A percentile compares a stretch with the other conserved stretches of the same genome.
Evolutionary conservation across 805 yeast genomes (phyloP).

Genomic region (Candida caryicola): DNA sequence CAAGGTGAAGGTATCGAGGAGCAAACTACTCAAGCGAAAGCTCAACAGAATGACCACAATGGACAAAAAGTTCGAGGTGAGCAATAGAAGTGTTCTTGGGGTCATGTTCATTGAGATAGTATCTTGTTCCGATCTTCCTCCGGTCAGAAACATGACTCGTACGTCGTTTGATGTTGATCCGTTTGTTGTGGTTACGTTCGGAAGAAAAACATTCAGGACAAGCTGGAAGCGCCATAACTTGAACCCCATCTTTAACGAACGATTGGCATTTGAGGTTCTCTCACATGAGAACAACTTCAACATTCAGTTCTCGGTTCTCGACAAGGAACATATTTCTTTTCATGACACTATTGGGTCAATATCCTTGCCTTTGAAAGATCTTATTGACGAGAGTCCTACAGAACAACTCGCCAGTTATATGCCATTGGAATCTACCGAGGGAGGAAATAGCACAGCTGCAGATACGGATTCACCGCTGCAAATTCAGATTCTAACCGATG

Average conservation of each 20-base stretch:
- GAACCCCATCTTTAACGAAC: slow-evolving; percentile 79
- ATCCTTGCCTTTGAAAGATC: slow-evolving; percentile 51
- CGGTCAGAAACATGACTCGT: slow-evolving; percentile 63
- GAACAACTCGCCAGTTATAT: slow-evolving; percentile 1
- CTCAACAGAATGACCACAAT: slow-evolving; percentile 7
- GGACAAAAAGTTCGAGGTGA: slow-evolving; percentile 32
- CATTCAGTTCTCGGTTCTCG: slow-evolving; percentile 71
- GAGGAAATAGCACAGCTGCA: slow-evolving; percentile 1
- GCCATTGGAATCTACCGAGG: slow-evolving; percentile 3
- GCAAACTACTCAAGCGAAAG: slow-evolving; percentile 12
- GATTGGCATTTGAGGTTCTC: slow-evolving; percentile 73
- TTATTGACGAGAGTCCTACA: slow-evolving; percentile 32
- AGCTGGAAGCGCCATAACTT: slow-evolving; percentile 79
- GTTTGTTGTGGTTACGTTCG: slow-evolving; percentile 87
- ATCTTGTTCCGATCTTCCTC: slow-evolving; percentile 76
- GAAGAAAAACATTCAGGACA: slow-evolving; percentile 82
- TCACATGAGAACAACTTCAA: slow-evolving; percentile 64
- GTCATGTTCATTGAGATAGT: slow-evolving; percentile 74
- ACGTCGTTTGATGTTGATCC: slow-evolving; percentile 95
- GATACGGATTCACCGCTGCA: slow-evolving; percentile 7
- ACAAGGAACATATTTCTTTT: slow-evolving; percentile 77
- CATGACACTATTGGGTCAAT: slow-evolving; percentile 80
- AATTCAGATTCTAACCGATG: slow-evolving; percentile 25
- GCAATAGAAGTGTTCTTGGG: slow-evolving; percentile 51
- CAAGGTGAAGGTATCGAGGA: slow-evolving; percentile 6